Percentiles rank a stretch among this genome's conserved stretches.
Conservation (phyloP, 768 basidiomycete genomes). For the Scleroderma bovista region DNA sequence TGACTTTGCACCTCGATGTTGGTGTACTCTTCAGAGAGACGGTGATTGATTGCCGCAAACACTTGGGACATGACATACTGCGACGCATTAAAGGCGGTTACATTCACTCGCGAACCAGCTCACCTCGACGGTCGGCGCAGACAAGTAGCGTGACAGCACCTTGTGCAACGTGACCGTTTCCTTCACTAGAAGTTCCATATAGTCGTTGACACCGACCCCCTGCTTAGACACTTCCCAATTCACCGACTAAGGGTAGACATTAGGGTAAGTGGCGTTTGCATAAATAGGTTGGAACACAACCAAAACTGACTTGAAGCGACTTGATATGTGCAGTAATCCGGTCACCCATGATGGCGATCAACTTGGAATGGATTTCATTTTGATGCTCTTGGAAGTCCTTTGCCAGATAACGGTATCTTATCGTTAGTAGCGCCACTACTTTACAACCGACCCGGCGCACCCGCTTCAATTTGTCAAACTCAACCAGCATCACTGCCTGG, state of each 20-base stretch:
- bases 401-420: background rate
- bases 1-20: constrained; percentile 77
- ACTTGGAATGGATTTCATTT: constrained; percentile 96
- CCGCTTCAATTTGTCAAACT: constrained; percentile 97
- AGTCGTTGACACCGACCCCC: constrained; percentile 68
- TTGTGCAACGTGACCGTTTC: constrained; percentile 96
- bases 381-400: constrained; percentile 99
- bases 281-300: constrained; percentile 3
- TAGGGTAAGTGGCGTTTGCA: constrained; percentile 2
- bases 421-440: constrained; percentile 1
- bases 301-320: constrained; percentile 59
- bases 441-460: constrained; percentile 39
- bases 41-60: constrained; percentile 87
- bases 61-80: constrained; percentile 95
- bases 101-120: constrained; percentile 20
- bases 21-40: constrained; percentile 80
- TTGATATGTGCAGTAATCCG: constrained; percentile 81
- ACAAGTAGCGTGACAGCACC: constrained; percentile 87
- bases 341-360: constrained; percentile 98
- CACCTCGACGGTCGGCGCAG: constrained; percentile 78
- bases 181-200: constrained; percentile 90
- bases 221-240: constrained; percentile 69
- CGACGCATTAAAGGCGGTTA: constrained; percentile 7
- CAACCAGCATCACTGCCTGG: constrained; percentile 94
- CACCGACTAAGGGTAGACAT: constrained; percentile 45